Conservation (phyloP, 768 basidiomycete species). For the Infundibulicybe gibba region DNA sequence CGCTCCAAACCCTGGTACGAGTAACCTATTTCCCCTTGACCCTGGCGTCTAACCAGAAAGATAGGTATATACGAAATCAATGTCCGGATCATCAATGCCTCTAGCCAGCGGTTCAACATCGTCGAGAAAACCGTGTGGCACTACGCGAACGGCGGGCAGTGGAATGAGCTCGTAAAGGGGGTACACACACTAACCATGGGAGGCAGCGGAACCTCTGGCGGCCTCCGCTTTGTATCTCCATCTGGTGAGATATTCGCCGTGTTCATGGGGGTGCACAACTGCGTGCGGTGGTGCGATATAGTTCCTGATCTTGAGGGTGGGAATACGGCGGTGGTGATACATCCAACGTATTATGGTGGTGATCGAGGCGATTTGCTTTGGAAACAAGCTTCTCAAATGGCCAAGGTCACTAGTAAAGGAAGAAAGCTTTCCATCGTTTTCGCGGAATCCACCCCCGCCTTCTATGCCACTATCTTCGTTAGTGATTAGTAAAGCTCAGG, state of each 20-base stretch:
- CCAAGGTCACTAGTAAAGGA: too few species aligned
- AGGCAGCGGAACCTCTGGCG: constrained; percentile 36
- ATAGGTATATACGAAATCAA: too few species aligned
- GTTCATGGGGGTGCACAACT: constrained; percentile 34
- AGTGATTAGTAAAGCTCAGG: not conserved
- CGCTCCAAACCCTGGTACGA: too few species aligned
- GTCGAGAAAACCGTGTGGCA: constrained; percentile 30
- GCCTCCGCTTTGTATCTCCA: constrained; percentile 24
- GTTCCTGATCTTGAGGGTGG: constrained; percentile 21
- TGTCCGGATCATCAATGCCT: too few species aligned
- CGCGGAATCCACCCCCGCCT: not conserved
- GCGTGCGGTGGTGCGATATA: constrained; percentile 34
- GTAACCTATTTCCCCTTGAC: too few species aligned
- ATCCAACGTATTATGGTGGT: constrained; percentile 22
- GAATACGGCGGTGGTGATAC: constrained; percentile 20
- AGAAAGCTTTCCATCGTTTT: too few species aligned
- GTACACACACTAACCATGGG: constrained; percentile 24
- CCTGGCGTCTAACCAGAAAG: too few species aligned
- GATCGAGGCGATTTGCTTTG: constrained; percentile 2
- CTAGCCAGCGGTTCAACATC: constrained; percentile 13
- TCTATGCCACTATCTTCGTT: not conserved
- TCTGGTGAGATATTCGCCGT: constrained; percentile 26
- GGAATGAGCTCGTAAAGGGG: constrained; percentile 15
- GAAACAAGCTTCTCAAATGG: not conserved
- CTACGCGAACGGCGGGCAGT: constrained; percentile 28